Percentiles rank a stretch among this genome's conserved stretches.
Evolutionary conservation across 805 yeast species (phyloP).

Genomic region (Tetrapisispora fleetii): DNA sequence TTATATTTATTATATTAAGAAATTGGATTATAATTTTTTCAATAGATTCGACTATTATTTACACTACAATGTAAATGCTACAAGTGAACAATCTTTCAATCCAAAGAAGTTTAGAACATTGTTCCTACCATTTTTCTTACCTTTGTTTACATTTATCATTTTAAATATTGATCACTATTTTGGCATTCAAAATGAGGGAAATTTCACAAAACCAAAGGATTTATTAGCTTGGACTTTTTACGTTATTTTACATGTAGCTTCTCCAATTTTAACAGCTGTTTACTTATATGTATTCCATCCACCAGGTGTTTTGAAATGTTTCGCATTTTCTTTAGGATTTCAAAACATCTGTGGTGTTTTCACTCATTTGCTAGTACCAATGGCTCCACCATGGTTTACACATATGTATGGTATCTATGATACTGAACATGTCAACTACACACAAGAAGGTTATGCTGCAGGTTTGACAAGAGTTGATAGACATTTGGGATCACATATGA

Average conservation of each 20-base stretch:
- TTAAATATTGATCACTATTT: slow-evolving; percentile 39
- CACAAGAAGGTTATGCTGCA: slow-evolving; percentile 61
- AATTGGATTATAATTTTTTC: slow-evolving; percentile 12
- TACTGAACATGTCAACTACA: slow-evolving; percentile 41
- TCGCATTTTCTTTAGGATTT: slow-evolving; percentile 44
- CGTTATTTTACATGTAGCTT: slow-evolving; percentile 50
- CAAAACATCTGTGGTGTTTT: slow-evolving; percentile 52
- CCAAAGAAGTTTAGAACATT: slow-evolving; percentile 13
- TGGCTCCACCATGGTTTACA: slow-evolving; percentile 69
- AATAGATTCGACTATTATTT: slow-evolving; percentile 20
- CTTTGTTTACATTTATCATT: slow-evolving; percentile 33
- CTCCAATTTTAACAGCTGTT: slow-evolving; percentile 51
- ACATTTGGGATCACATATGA: slow-evolving; percentile 51
- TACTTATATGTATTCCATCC: slow-evolving; percentile 59
- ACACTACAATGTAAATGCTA: slow-evolving; percentile 7
- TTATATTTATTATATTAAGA: slow-evolving; percentile 17
- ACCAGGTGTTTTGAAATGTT: slow-evolving; percentile 50
- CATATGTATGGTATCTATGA: slow-evolving; percentile 49
- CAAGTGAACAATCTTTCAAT: slow-evolving; percentile 8
- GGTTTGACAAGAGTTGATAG: slow-evolving; percentile 58
- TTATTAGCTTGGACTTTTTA: slow-evolving; percentile 52
- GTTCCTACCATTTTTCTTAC: slow-evolving; percentile 30
- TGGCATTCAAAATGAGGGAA: slow-evolving; percentile 28
- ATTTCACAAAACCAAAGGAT: slow-evolving; percentile 39
- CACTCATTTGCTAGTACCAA: slow-evolving; percentile 56